Conservation (phyloP, 345 rosid species). For the Eucalyptus lansdowneana region DNA sequence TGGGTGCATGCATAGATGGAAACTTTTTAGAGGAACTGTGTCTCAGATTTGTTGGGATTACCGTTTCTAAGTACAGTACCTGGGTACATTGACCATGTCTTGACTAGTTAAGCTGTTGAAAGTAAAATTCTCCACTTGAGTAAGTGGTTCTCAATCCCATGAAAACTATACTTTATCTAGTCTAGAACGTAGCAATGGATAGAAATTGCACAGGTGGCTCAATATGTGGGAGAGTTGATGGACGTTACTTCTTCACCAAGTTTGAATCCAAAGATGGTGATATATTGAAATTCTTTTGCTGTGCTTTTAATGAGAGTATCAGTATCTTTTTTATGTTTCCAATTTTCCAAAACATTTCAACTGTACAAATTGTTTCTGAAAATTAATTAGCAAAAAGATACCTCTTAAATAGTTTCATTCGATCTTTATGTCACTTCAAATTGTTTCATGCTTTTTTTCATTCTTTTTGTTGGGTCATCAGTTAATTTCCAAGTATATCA, state of each 20-base stretch:
- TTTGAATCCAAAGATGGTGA: neutral
- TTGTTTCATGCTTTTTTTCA: neutral
- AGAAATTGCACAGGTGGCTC: neutral
- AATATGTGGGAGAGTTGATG: neutral
- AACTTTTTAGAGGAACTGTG: neutral
- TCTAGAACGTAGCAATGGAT: neutral
- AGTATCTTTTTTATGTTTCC: neutral
- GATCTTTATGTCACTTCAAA: neutral
- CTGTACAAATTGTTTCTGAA: neutral
- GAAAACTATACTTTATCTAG: neutral
- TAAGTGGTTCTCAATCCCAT: neutral
- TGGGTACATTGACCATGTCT: neutral
- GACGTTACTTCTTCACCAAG: neutral
- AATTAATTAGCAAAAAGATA: neutral
- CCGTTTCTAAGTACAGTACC: neutral
- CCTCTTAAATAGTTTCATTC: neutral
- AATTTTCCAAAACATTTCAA: neutral
- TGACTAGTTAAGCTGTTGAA: neutral
- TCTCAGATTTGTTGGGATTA: neutral
- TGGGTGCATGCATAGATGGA: neutral
- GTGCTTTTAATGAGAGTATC: neutral
- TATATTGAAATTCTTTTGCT: neutral
- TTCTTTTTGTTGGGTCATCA: neutral
- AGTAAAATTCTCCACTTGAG: neutral
- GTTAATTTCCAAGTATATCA: neutral